phyloP scores from a whole-genome alignment of 345 rosid species.

The Acer negundo region DNA sequence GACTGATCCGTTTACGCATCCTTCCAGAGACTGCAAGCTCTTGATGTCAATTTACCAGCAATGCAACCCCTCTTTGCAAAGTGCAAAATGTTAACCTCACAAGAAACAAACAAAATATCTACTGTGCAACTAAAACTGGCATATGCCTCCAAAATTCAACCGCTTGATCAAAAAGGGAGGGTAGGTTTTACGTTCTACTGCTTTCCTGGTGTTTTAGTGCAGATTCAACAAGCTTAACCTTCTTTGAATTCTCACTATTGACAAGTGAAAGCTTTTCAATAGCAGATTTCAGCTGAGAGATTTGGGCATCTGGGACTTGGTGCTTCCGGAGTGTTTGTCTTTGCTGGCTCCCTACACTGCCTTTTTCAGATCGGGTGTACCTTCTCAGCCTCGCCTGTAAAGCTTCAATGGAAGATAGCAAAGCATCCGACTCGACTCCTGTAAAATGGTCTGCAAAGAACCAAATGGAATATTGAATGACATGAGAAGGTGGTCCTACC shows the following conservation, averaged over 20 bases:
- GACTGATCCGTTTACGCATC: background rate
- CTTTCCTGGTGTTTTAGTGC: conserved; percentile 55
- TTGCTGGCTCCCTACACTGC: conserved; percentile 31
- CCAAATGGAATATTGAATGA: conserved; percentile 7
- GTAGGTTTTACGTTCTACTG: conserved; percentile 14
- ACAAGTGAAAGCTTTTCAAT: conserved; percentile 66
- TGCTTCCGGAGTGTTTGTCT: conserved; percentile 43
- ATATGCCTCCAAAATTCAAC: background rate
- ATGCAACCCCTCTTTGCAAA: background rate
- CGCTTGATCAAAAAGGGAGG: background rate
- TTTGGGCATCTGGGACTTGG: conserved; percentile 49
- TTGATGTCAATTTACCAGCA: background rate
- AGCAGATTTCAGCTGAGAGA: conserved; percentile 67
- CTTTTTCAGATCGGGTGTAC: conserved; percentile 45
- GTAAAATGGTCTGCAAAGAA: conserved; percentile 57
- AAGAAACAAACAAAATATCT: background rate
- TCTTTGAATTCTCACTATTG: conserved; percentile 67
- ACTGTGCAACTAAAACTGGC: background rate
- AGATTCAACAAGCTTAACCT: conserved; percentile 69
- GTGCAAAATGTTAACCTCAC: background rate
- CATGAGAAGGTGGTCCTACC: background rate
- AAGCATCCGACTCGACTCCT: conserved; percentile 70
- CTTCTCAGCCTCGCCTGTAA: conserved; percentile 63
- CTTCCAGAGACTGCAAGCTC: background rate
- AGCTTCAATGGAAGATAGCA: conserved; percentile 72